A percentile compares a stretch with the other conserved stretches of the same genome.
Evolutionary conservation across 495 filamentous ascomycete species (phyloP).

Genomic region (Entonaema liquescens): DNA sequence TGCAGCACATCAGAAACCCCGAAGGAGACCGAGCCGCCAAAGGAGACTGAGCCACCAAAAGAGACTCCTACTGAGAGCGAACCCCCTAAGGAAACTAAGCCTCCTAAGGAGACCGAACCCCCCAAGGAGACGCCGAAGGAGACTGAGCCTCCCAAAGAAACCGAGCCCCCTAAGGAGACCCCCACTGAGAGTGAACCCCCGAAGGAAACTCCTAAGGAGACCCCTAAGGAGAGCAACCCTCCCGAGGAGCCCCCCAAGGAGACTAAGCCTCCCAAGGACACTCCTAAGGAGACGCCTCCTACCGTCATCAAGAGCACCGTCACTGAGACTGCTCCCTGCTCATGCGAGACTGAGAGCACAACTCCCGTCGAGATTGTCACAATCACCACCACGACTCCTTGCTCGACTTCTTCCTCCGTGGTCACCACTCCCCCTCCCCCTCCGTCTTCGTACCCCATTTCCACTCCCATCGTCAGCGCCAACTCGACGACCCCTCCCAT

Average conservation of each 20-base stretch:
- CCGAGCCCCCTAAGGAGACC: neutral
- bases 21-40: neutral
- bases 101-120: neutral
- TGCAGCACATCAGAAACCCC: neutral
- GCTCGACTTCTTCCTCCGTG: neutral
- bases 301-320: neutral
- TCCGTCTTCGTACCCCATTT: neutral
- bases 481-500: slow-evolving; percentile 27
- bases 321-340: neutral
- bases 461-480: slow-evolving; percentile 10
- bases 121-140: neutral
- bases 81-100: neutral
- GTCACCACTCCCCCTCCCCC: neutral
- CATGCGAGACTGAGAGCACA: neutral
- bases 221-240: neutral
- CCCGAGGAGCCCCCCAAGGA: neutral
- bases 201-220: neutral
- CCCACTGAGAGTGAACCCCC: neutral
- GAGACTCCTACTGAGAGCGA: neutral
- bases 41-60: neutral
- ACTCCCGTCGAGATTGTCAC: slow-evolving; percentile 3
- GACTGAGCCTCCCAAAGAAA: neutral
- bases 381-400: neutral
- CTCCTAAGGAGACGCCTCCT: neutral
- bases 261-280: neutral